Percentiles rank a stretch among this genome's conserved stretches.
Conservation (phyloP, 2,329 filamentous ascomycete genomes). For the Sporothrix curviconia region DNA sequence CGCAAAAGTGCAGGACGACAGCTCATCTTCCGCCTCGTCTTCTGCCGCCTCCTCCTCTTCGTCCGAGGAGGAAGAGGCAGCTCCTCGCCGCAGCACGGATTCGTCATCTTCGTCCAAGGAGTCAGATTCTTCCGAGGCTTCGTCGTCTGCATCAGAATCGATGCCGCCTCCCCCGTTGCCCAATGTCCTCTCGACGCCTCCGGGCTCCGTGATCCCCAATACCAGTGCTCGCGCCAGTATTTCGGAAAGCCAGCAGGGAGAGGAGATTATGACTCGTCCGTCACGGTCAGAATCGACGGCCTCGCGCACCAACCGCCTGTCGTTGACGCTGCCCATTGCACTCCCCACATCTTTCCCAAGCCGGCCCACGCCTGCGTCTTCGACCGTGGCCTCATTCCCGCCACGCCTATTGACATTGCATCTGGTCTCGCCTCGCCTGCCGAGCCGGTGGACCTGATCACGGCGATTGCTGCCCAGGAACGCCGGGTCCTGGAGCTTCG, state of each 20-base stretch:
- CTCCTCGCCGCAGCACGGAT: background rate
- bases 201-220: slow-evolving; percentile 8
- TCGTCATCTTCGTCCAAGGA: slow-evolving; percentile 12
- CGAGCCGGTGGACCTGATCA: slow-evolving; percentile 66
- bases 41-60: too few species aligned
- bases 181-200: slow-evolving; percentile 19
- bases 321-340: slow-evolving; percentile 56
- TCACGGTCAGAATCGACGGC: slow-evolving; percentile 47
- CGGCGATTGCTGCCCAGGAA: slow-evolving; percentile 87
- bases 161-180: slow-evolving; percentile 34
- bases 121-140: slow-evolving; percentile 21
- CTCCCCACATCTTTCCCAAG: slow-evolving; percentile 46
- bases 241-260: slow-evolving; percentile 23
- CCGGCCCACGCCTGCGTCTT: slow-evolving; percentile 43
- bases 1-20: slow-evolving; percentile 2
- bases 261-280: slow-evolving; percentile 37
- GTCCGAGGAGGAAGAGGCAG: slow-evolving; percentile 6
- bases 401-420: slow-evolving; percentile 42
- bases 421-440: slow-evolving; percentile 38
- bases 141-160: slow-evolving; percentile 25
- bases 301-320: slow-evolving; percentile 52
- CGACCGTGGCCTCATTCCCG: slow-evolving; percentile 37
- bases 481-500: slow-evolving; percentile 81
- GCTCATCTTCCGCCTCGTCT: background rate
- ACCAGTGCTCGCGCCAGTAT: background rate